Conservation (phyloP, 2,329 filamentous ascomycete species). For the Drechmeria coniospora region DNA sequence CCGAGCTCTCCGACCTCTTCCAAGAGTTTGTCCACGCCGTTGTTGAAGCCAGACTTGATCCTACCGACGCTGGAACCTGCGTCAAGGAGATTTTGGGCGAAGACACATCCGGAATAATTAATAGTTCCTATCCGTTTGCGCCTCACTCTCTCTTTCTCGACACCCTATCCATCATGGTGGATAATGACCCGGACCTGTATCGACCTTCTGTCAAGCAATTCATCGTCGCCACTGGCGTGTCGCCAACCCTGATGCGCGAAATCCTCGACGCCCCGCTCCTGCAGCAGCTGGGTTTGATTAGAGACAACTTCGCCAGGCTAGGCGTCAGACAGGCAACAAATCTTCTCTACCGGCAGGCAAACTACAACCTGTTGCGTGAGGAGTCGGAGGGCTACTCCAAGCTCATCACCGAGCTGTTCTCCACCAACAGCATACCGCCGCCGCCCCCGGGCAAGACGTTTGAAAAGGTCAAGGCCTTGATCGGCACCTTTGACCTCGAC, state of each 20-base stretch:
- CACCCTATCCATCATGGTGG: constrained; percentile 63
- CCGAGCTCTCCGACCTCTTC: constrained; percentile 56
- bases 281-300: constrained; percentile 62
- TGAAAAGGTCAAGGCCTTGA: constrained; percentile 81
- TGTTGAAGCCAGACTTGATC: constrained; percentile 50
- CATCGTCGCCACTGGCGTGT: constrained; percentile 56
- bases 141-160: constrained; percentile 65
- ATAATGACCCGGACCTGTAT: constrained; percentile 43
- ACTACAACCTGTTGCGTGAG: constrained; percentile 89
- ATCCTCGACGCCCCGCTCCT: constrained; percentile 70
- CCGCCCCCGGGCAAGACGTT: constrained; percentile 71
- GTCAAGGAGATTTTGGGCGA: constrained; percentile 60
- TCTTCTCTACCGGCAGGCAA: constrained; percentile 84
- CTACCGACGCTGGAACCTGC: constrained; percentile 53
- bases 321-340: constrained; percentile 86
- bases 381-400: constrained; percentile 97
- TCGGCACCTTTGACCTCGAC: constrained; percentile 93
- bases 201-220: constrained; percentile 46
- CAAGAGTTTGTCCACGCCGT: constrained; percentile 74
- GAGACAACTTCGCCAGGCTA: constrained; percentile 69
- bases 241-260: constrained; percentile 57
- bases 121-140: constrained; percentile 39
- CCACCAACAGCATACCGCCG: constrained; percentile 59
- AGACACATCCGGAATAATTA: constrained; percentile 32
- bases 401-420: constrained; percentile 88